A percentile compares a stretch with the other conserved stretches of the same genome.
Conservation (phyloP, 345 rosid species). For the Cardamine chenopodiifolia region DNA sequence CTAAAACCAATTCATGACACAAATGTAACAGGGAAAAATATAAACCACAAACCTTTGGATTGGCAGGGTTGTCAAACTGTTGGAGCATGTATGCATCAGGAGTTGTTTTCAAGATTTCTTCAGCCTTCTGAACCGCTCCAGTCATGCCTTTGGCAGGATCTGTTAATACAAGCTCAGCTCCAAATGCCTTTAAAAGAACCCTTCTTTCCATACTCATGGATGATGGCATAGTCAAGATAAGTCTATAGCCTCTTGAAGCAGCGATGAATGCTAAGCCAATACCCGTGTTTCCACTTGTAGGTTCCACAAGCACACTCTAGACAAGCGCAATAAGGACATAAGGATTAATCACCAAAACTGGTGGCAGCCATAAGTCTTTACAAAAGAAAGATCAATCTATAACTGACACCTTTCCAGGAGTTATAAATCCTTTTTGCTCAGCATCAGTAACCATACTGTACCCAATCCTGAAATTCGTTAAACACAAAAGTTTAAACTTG, state of each 20-base stretch:
- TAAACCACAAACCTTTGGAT: constrained; percentile 63
- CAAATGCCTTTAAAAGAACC: constrained; percentile 79
- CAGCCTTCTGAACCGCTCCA: constrained; percentile 76
- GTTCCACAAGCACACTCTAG: constrained; percentile 81
- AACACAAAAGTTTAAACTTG: neutral
- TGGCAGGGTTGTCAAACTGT: constrained; percentile 91
- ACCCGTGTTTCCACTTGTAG: constrained; percentile 95
- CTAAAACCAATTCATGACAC: constrained; percentile 6
- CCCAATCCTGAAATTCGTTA: constrained; percentile 69
- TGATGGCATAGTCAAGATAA: constrained; percentile 80
- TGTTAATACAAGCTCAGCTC: constrained; percentile 83
- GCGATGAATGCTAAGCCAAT: constrained; percentile 87
- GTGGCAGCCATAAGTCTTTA: neutral
- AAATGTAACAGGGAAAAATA: neutral
- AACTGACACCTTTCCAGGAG: constrained; percentile 75
- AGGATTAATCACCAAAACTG: constrained; percentile 1
- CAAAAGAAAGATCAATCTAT: constrained; percentile 7
- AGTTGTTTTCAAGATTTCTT: constrained; percentile 64
- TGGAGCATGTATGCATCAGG: constrained; percentile 76
- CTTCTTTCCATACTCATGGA: constrained; percentile 88
- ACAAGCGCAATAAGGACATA: constrained; percentile 5
- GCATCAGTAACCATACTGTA: constrained; percentile 90
- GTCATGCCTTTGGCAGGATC: constrained; percentile 84
- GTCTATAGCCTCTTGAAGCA: constrained; percentile 76
- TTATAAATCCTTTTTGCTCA: constrained; percentile 72